Conservation (phyloP, 2,329 filamentous ascomycete genomes). For the Byssothecium circinans region DNA sequence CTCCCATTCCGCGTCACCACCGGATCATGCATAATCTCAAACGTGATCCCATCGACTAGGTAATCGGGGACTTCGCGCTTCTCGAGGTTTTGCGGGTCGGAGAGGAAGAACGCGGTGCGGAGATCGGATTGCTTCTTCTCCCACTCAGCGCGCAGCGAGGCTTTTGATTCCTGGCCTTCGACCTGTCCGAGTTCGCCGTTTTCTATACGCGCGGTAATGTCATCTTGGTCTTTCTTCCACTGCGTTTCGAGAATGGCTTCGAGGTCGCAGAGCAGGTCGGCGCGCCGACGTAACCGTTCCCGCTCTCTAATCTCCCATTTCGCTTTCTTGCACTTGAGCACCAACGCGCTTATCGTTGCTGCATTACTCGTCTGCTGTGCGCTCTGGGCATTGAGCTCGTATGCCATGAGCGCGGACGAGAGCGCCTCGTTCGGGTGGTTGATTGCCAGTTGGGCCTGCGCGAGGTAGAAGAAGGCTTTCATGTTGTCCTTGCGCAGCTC, state of each 20-base stretch:
- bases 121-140: constrained; percentile 49
- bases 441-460: constrained; percentile 79
- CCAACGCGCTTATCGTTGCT: constrained; percentile 69
- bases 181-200: constrained; percentile 45
- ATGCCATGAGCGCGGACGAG: constrained; percentile 69
- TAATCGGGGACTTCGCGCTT: constrained; percentile 69
- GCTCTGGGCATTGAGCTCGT: constrained; percentile 64
- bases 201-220: constrained; percentile 43
- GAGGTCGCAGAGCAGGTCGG: constrained; percentile 63
- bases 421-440: constrained; percentile 74
- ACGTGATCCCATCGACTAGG: constrained; percentile 74
- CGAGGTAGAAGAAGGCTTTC: constrained; percentile 83
- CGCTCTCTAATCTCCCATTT: constrained; percentile 79
- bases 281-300: constrained; percentile 58
- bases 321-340: constrained; percentile 80
- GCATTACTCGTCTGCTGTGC: constrained; percentile 66
- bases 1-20: constrained; percentile 78
- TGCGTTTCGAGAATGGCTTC: constrained; percentile 46
- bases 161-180: constrained; percentile 52
- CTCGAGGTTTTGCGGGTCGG: constrained; percentile 48
- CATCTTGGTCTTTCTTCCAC: constrained; percentile 38
- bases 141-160: constrained; percentile 47
- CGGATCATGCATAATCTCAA: constrained; percentile 73
- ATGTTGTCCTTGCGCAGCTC: constrained; percentile 66
- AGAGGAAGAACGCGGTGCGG: constrained; percentile 50